Base-by-base conservation (phyloP, 2,329 filamentous ascomycete genomes). In the Penicillium italicum region DNA sequence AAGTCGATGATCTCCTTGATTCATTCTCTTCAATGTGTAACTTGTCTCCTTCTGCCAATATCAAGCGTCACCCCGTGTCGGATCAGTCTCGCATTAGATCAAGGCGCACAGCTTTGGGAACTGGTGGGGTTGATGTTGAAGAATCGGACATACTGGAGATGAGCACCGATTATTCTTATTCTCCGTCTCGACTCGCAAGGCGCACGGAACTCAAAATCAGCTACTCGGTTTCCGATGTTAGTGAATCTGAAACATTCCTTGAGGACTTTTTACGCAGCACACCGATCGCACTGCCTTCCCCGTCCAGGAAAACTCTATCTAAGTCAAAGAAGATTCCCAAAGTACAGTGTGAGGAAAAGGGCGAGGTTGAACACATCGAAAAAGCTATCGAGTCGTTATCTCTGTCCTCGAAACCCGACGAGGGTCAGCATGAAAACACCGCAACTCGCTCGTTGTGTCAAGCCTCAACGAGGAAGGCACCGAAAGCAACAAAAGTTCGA, bases 11-110 rank as follows among this genome's bases (percentile, higher is more conserved):
- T 22, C 48, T 68, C n/a, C 56, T 65, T 22, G 62, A 61, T 24
- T 53, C 58, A 18, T 71, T 71, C 36, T 64, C 69, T 5, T 62
- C 65, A 5, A 52, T 62, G 33, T 65, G 57, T 53, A 63, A 55
- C 31, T 49, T 63, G 34, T 60, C 65, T 20, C 55, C 58, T 31
- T 50, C 54, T 30, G 50, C 56, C 22, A 50, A 45, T 30, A 42
- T 58, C n/a, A 72, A 71, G 41, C 58, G 59, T 16, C 62, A 60
- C 34, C 62, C 66, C 3, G 42, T 60, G 50, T 41, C 54, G 28
- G 47, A 42, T 16, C 60, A 52, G 30, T 20, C 58, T 26, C 58
- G 54, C 16, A 41, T 38, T 10, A 53, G 56, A 55, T 34, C 56
- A 16, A 49, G 59, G 42, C 50, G 56, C 9, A 48, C 41, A 12